These are phyloP conservation scores for Penicillium sp. DNA, from an alignment of 2,329 filamentous ascomycete genomes.

Conservation along the genomic window DNA sequence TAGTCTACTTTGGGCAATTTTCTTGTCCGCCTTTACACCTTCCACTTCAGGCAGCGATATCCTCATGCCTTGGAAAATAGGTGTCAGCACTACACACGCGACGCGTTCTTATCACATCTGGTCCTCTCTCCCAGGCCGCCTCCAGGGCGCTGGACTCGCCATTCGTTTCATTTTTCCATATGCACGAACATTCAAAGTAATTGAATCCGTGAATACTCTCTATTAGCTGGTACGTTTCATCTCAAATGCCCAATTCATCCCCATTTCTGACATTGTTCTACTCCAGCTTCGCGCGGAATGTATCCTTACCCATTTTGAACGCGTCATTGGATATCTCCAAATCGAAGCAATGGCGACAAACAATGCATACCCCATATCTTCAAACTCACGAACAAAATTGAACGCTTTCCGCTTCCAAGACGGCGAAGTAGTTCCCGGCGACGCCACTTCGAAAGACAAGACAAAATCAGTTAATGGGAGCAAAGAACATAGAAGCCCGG, in stretches of 20 bases:
- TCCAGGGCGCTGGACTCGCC: slow-evolving; percentile 15
- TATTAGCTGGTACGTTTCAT: neutral
- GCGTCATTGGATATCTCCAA: slow-evolving; percentile 14
- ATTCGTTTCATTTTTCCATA: slow-evolving; percentile 11
- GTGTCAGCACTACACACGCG: slow-evolving; percentile 28
- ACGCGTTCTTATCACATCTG: slow-evolving; percentile 30
- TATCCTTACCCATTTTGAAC: slow-evolving; percentile 21
- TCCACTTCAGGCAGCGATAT: slow-evolving; percentile 15
- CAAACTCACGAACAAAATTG: slow-evolving; percentile 54
- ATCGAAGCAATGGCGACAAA: slow-evolving; percentile 27
- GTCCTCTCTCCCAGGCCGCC: slow-evolving; percentile 4
- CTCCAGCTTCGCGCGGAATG: slow-evolving; percentile 25
- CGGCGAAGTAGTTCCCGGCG: slow-evolving; percentile 19
- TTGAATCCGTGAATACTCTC: neutral
- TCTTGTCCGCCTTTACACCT: slow-evolving; percentile 29
- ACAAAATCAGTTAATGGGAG: slow-evolving; percentile 34
- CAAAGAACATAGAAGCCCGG: slow-evolving; percentile 46
- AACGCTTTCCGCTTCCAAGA: slow-evolving; percentile 54
- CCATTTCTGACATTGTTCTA: slow-evolving; percentile 15
- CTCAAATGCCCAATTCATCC: neutral
- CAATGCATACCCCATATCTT: slow-evolving; percentile 44
- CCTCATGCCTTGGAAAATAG: slow-evolving; percentile 19
- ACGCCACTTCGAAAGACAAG: slow-evolving; percentile 21
- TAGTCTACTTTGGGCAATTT: slow-evolving; percentile 30
- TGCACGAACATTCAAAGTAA: neutral